phyloP scores from a whole-genome alignment of 345 rosid species.

The Eucalyptus coolabah region DNA sequence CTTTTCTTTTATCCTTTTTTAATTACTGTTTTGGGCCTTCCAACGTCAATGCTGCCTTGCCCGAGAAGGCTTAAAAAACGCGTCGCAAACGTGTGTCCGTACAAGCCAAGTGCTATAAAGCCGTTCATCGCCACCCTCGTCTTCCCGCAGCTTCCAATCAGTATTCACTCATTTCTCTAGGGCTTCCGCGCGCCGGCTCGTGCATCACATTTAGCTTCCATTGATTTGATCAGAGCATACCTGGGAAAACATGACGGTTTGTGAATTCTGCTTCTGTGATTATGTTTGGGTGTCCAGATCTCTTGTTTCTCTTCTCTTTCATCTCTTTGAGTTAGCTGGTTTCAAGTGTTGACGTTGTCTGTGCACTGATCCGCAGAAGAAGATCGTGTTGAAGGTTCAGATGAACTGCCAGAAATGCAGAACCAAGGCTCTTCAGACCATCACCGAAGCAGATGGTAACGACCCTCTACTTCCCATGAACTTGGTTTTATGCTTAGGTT shows the following conservation, averaged over 20 bases:
- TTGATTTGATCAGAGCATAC: not conserved
- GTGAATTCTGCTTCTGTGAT: not conserved
- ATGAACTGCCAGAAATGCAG: slow-evolving; percentile 38
- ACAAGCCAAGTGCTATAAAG: not conserved
- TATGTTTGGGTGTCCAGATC: not conserved
- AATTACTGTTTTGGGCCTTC: not conserved
- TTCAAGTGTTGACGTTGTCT: not conserved
- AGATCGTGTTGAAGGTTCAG: not conserved
- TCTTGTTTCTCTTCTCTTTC: not conserved
- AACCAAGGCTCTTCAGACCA: slow-evolving; percentile 28
- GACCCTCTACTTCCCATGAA: not conserved
- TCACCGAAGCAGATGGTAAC: slow-evolving; percentile 15
- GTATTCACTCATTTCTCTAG: not conserved
- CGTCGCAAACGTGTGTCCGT: not conserved
- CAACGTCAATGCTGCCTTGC: not conserved
- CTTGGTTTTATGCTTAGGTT: not conserved
- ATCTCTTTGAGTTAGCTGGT: not conserved
- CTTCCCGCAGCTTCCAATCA: not conserved
- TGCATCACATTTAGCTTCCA: not conserved
- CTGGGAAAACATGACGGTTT: not conserved
- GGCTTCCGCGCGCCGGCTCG: not conserved
- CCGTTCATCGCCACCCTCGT: not conserved
- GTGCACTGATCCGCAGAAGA: not conserved
- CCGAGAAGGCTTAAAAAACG: not conserved
- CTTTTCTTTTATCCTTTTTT: not conserved